Evolutionary conservation across 2,329 filamentous ascomycete genomes (phyloP), one percentile per base, ranked within the genome.

Genomic region (Teratosphaeria pseudoeucalypti): DNA sequence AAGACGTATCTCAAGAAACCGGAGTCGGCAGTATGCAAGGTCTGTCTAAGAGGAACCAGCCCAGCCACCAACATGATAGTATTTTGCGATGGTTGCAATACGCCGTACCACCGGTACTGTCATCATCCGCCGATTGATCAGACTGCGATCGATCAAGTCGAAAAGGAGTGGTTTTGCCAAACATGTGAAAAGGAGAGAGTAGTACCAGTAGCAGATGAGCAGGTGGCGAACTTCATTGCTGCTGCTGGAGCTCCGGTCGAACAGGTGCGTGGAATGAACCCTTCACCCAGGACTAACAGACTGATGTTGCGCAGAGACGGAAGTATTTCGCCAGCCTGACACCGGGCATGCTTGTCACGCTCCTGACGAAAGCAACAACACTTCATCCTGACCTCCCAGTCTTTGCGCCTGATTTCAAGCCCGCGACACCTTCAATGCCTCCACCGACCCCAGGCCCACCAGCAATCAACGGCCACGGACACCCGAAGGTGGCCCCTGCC

Each of bases 71-170:
- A 94, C 74, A 83, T 86, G 74, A 92, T 95, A 70, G 89, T 94
- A 2, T 90, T 92, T 72, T 95, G 90, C 75, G 88, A 92, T 73
- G 85, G 85, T 16, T 95, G 90, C 76, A 89, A 90, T 70, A 79
- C 80, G 34, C 83, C 85, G 52, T 95, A 90, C 82, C 90, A 95
- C 73, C 88, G 91, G 71, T 83, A 84, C 67, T 95, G 90, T 68
- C 89, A 95, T 71, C 82, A 88, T 60, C 89, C 89, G 1, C 81
- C 82, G 9, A 89, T 95, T 61, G 79, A 81, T n/a, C 82, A 86
- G 62, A 82, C 86, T 19, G 83, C 87, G 23, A 82, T 92, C 54
- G 79, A 80, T 39, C 81, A 89, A 61, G 78, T 85, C 63, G 82
- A 83, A 62, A 82, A 82, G 61, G 83, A 85, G 64, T 94, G 89